Base-by-base conservation (phyloP, 2,329 filamentous ascomycete species). In the Talaromyces rugulosus region DNA sequence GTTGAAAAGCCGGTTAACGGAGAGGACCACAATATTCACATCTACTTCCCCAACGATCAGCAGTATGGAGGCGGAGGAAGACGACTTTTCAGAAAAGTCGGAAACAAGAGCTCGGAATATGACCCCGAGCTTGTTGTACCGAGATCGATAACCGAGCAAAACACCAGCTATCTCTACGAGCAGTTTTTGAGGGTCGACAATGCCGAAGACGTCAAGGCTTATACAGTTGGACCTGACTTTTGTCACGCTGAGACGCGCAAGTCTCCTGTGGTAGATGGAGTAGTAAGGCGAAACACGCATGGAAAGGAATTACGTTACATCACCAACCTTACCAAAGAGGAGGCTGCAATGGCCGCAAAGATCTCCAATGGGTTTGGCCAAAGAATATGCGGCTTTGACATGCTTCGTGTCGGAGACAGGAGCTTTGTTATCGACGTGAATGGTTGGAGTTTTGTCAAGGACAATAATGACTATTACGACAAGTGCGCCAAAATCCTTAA, bases 371-470 rank as follows among this genome's bases (percentile, higher is more conserved):
- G 92, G 0, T 99, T 99, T 75, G 95, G 94, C 0, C 95, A 99
- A 75, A 84, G 92, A 60, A 93, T 99, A 2, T 99, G 95, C 72
- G 95, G 95, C 0, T 99, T 99, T 70, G 95, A 99, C 74, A 83
- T 99, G 63, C 82, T 99, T 61, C 88, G 96, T 31, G 92, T 93
- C 12, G 88, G 87, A 56, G 91, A 92, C 16, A 91, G 91, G 74
- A 98, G 94, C 74, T 99, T 92, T 77, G 95, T 99, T 56, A 99
- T 99, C 67, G 95, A 99, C 70, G 95, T 99, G 69, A 99, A 99
- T 74, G 95, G 95, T 12, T 99, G 96, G 96, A 98, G 94, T 72
- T 99, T 99, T 71, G 95, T 99, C 75, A 99, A 99, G 75, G 96
- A 99, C 75, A 99, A 99, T 70, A 94, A 97, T 65, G 93, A 96